Conservation (phyloP, 1,284 basidiomycete species). For the Meira nashicola region DNA sequence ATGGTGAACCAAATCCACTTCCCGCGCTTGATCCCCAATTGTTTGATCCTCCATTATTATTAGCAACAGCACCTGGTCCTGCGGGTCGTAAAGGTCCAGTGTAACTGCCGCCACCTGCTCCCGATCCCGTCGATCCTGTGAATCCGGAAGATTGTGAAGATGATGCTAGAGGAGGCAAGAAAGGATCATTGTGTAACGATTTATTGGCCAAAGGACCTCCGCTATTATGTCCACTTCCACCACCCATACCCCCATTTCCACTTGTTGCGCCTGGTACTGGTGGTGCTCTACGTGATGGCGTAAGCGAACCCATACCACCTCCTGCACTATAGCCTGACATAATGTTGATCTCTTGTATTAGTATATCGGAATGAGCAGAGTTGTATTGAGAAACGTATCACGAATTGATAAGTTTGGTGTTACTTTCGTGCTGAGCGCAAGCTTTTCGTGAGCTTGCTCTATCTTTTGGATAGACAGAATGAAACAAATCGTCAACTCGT, state of each 20-base stretch:
- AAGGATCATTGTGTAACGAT: slow-evolving; percentile 30
- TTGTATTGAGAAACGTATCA: background rate
- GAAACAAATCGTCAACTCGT: too few species aligned
- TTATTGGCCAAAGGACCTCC: slow-evolving; percentile 1
- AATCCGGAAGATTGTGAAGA: slow-evolving; percentile 1
- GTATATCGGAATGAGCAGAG: background rate
- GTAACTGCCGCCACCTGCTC: slow-evolving; percentile 44
- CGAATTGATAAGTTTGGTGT: background rate
- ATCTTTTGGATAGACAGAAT: too few species aligned
- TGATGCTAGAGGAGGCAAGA: slow-evolving; percentile 37
- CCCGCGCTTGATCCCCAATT: background rate
- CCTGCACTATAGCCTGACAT: slow-evolving; percentile 11
- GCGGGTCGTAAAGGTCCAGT: slow-evolving; percentile 42
- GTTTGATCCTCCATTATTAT: background rate
- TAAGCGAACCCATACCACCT: slow-evolving; percentile 26
- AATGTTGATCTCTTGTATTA: background rate
- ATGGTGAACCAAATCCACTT: slow-evolving; percentile 9
- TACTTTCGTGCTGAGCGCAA: too few species aligned
- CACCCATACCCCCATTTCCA: background rate
- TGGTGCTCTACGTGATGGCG: slow-evolving; percentile 42
- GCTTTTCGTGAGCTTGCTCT: too few species aligned
- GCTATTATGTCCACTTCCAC: background rate
- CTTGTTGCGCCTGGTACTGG: slow-evolving; percentile 25
- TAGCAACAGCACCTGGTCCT: slow-evolving; percentile 30
- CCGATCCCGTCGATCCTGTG: slow-evolving; percentile 11